Evolutionary conservation across 495 filamentous ascomycete genomes (phyloP).

Genomic region (Tricharina praecox): DNA sequence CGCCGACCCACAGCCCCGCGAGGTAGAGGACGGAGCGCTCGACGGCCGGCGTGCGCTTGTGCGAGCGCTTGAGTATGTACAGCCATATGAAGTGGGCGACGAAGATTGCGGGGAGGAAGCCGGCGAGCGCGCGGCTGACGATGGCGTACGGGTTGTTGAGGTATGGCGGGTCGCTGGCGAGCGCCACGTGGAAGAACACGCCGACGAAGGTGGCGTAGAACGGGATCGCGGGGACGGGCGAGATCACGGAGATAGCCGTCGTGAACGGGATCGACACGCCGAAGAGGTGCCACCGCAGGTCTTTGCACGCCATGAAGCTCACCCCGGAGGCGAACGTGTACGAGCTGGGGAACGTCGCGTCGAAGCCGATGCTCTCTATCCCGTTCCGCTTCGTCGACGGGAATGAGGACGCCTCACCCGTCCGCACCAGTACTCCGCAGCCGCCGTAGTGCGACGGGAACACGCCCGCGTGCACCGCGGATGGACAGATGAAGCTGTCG

Average conservation of each 20-base stretch:
- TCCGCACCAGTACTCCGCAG: slow-evolving; percentile 53
- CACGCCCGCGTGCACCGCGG: slow-evolving; percentile 63
- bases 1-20: slow-evolving; percentile 58
- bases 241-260: slow-evolving; percentile 48
- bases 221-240: slow-evolving; percentile 47
- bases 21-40: slow-evolving; percentile 63
- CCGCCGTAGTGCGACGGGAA: slow-evolving; percentile 53
- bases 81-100: slow-evolving; percentile 56
- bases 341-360: slow-evolving; percentile 59
- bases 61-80: slow-evolving; percentile 35
- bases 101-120: slow-evolving; percentile 62
- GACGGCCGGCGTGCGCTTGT: slow-evolving; percentile 37
- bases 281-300: slow-evolving; percentile 58
- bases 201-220: slow-evolving; percentile 57
- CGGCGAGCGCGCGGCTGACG: slow-evolving; percentile 52
- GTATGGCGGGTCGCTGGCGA: slow-evolving; percentile 59
- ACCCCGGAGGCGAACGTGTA: slow-evolving; percentile 40
- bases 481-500: slow-evolving; percentile 67
- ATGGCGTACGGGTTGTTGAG: slow-evolving; percentile 36
- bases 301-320: slow-evolving; percentile 37
- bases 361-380: slow-evolving; percentile 50
- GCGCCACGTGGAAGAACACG: slow-evolving; percentile 59
- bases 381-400: slow-evolving; percentile 42
- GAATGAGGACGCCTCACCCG: slow-evolving; percentile 51
- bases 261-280: slow-evolving; percentile 56